These are phyloP conservation scores for Hibiscus tridactylites DNA, from an alignment of 345 rosid species.

Conservation along the genomic window DNA sequence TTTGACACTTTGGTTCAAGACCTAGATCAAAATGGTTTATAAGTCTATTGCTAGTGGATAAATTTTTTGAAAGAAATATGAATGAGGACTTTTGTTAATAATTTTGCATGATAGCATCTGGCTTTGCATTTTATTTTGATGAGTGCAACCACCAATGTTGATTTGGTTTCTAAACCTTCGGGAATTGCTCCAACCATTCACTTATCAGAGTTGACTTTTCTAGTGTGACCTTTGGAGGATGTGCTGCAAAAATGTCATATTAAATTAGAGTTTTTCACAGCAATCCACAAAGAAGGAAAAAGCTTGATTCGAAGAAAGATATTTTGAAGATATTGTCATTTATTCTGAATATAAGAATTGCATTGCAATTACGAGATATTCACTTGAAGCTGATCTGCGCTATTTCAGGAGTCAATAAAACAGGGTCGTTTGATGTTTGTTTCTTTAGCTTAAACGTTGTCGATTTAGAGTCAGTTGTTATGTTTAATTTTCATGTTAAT, in stretches of 20 bases:
- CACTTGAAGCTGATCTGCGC: neutral
- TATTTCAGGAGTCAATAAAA: too few relatives aligned
- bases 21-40: slow-evolving; percentile 55
- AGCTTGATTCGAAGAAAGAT: neutral
- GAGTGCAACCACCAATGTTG: slow-evolving; percentile 94
- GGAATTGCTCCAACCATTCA: slow-evolving; percentile 67
- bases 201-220: slow-evolving; percentile 82
- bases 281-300: slow-evolving; percentile 20
- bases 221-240: slow-evolving; percentile 83
- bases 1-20: slow-evolving; percentile 72
- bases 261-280: slow-evolving; percentile 60
- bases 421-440: too few relatives aligned
- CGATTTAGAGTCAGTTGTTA: too few relatives aligned
- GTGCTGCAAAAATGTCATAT: slow-evolving; percentile 44
- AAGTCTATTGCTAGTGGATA: slow-evolving; percentile 91
- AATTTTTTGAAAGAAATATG: slow-evolving; percentile 95
- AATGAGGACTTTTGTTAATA: slow-evolving; percentile 84
- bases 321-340: neutral
- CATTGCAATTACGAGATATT: neutral
- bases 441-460: too few relatives aligned
- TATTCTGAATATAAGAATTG: neutral
- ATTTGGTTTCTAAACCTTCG: slow-evolving; percentile 75
- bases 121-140: slow-evolving; percentile 71
- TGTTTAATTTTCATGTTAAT: too few relatives aligned
- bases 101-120: slow-evolving; percentile 75